Conservation (phyloP, 768 basidiomycete species). For the Tricholoma hemisulphureum region DNA sequence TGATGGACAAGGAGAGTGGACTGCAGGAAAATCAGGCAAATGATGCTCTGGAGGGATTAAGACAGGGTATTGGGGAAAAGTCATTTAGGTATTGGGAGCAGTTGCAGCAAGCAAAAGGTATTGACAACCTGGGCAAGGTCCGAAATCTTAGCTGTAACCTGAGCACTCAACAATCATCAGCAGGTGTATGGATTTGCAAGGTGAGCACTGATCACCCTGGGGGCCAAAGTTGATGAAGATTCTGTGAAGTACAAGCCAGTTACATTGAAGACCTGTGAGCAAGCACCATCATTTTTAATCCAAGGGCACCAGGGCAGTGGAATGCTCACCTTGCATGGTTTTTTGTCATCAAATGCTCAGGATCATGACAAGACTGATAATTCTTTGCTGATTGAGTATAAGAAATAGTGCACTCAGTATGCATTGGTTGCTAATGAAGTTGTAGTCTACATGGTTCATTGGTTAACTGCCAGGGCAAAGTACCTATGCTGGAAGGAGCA, state of each 20-base stretch:
- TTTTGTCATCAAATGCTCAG: neutral
- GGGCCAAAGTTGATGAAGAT: no score
- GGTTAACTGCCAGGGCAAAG: neutral
- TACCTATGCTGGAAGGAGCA: neutral
- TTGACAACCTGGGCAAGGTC: neutral
- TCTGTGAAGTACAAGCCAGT: no score
- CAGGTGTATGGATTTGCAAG: no score
- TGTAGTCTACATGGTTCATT: neutral
- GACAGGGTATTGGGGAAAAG: constrained; percentile 9
- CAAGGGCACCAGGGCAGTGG: neutral
- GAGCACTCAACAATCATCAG: no score
- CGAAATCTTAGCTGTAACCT: neutral
- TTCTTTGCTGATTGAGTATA: neutral
- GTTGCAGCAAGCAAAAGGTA: neutral
- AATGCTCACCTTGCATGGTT: neutral
- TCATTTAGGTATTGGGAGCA: neutral
- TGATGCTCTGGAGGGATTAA: constrained; percentile 11
- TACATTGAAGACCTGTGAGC: neutral
- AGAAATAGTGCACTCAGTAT: neutral
- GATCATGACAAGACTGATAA: neutral
- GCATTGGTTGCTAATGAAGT: neutral
- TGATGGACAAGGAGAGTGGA: constrained; percentile 7
- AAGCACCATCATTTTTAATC: neutral
- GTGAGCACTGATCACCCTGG: no score
- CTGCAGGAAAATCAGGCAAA: constrained; percentile 14